Evolutionary conservation across 495 filamentous ascomycete genomes (phyloP), one percentile per base, ranked within the genome.

Genomic region (Aspergillus steynii): DNA sequence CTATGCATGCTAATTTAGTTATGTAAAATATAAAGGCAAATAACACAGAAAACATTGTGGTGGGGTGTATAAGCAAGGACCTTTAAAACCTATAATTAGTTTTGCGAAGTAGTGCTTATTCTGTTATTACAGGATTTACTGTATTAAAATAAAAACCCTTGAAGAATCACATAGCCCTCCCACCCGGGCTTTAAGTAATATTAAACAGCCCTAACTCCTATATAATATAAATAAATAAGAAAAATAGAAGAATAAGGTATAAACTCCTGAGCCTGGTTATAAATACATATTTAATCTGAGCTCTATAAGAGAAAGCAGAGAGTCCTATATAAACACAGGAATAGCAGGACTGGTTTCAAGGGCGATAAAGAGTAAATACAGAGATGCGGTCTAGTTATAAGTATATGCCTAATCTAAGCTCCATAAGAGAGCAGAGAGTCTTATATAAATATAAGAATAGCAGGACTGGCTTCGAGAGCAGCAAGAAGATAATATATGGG

Each of bases 121-220:
- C n/a, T n/a, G n/a, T 51, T 60, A 32, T 34, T 58, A 53, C 61
- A 56, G 57, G n/a, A 60, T 56, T 53, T 12, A 37, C 34, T 48
- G 29, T 29, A 53, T 58, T 49, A 62, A 51, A 60, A 59, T 42
- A 42, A 27, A 50, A 52, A 59, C 63, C 63, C 62, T 59, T 56
- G 62, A 27, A 42, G 58, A 65, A 61, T 59, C 59, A 65, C 59
- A 56, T 55, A 26, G 55, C 63, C 59, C 53, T 59, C 63, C 59
- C 53, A 59, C 63, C 59, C 51, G 63, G 59, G 55, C 62, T 65
- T 65, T 28, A 53, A 57, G 54, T 28, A 62, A 25, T 7, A 29
- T 50, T 65, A 59, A 65, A 59, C 59, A 65, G 63, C 63, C 63
- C 63, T 65, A 59, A 61, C 63, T 65, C 63, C 59, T 2, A 48